Evolutionary conservation across 768 basidiomycete genomes (phyloP).

Genomic region (Suillus ampliporus): DNA sequence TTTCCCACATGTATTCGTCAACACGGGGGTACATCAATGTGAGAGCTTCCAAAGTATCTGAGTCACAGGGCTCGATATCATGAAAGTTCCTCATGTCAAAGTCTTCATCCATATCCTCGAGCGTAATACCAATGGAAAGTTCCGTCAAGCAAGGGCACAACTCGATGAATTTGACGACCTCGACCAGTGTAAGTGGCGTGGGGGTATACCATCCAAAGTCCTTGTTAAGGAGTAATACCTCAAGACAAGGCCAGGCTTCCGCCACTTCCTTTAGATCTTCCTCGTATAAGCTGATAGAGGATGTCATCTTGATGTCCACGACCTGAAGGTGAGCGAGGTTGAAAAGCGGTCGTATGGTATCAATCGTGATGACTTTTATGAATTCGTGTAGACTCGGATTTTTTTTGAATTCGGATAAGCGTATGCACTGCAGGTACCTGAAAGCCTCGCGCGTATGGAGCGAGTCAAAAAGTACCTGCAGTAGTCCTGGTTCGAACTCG

Average conservation of each 20-base stretch:
- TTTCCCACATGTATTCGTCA: background rate
- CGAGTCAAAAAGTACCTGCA: background rate
- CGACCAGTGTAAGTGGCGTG: background rate
- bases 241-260: conserved; percentile 47
- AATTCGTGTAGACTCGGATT: no score
- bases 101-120: background rate
- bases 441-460: background rate
- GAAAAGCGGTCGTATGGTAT: conserved; percentile 43
- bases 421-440: background rate
- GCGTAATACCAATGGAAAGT: background rate
- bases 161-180: background rate
- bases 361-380: background rate
- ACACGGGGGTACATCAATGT: background rate
- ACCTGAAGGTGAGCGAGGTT: conserved; percentile 29
- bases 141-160: background rate
- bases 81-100: background rate
- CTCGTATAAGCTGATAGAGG: conserved; percentile 38
- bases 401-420: background rate
- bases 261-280: conserved; percentile 52
- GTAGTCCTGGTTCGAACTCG: background rate
- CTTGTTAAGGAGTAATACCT: conserved; percentile 49
- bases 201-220: background rate
- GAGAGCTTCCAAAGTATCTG: background rate
- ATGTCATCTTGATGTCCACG: conserved; percentile 40
- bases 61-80: background rate